Percentiles rank a stretch among this genome's conserved stretches.
Conservation (phyloP, 495 filamentous ascomycete genomes). For the Xylaria castorea region DNA sequence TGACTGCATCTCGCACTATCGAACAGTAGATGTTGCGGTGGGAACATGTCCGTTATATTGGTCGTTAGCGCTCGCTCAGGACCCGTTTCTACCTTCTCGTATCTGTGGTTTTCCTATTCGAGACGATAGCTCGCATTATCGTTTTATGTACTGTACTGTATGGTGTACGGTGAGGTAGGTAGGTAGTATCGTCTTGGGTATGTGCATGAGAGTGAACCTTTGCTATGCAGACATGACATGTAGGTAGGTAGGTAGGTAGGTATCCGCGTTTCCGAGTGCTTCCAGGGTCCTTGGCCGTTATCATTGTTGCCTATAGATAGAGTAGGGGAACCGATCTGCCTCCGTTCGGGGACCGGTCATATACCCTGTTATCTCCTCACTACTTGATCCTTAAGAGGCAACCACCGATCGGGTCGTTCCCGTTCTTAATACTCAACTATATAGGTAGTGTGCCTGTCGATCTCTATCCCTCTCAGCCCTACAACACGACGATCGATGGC, state of each 20-base stretch:
- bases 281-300: not conserved
- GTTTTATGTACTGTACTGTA: not conserved
- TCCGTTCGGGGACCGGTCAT: not conserved
- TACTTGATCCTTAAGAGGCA: not conserved
- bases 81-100: not conserved
- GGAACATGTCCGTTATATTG: conserved; percentile 25
- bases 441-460: conserved; percentile 4
- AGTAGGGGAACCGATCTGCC: not conserved
- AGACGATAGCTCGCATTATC: not conserved
- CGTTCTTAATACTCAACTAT: not conserved
- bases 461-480: not conserved
- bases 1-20: not conserved
- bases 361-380: conserved; percentile 12
- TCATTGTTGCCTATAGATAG: not conserved
- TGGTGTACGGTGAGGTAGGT: not conserved
- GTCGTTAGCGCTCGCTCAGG: not conserved
- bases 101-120: conserved; percentile 2
- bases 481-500: conserved; percentile 1
- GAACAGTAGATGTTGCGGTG: not conserved
- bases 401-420: conserved; percentile 1
- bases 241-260: not conserved
- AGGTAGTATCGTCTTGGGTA: not conserved
- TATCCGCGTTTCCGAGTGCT: conserved; percentile 4
- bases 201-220: not conserved
- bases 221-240: not conserved